A percentile compares a stretch with the other conserved stretches of the same genome.
Conservation (phyloP, 1,284 basidiomycete species). For the Cryptococcus jaspeensis region DNA sequence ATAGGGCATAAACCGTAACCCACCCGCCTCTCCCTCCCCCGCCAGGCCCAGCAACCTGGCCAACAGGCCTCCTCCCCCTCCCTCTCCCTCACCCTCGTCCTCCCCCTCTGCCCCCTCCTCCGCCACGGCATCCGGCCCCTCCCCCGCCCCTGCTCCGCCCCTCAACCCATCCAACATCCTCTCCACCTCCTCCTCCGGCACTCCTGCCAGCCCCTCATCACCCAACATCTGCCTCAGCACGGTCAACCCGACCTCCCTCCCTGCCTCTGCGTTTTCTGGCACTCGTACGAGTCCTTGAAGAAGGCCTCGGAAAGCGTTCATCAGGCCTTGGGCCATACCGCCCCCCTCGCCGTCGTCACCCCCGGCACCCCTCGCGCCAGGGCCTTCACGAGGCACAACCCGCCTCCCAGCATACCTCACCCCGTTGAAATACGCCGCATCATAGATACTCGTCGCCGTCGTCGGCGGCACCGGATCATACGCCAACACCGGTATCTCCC, state of each 20-base stretch:
- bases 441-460: slow-evolving; percentile 60
- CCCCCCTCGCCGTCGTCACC: slow-evolving; percentile 19
- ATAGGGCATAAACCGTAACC: too few relatives aligned
- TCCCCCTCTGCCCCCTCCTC: slow-evolving; percentile 9
- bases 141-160: too few relatives aligned
- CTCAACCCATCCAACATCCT: slow-evolving; percentile 31
- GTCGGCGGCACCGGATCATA: slow-evolving; percentile 80
- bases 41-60: too few relatives aligned
- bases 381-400: slow-evolving; percentile 6
- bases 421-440: slow-evolving; percentile 68
- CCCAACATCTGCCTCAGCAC: slow-evolving; percentile 19
- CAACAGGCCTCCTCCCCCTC: too few relatives aligned
- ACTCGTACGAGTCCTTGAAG: too few relatives aligned
- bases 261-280: slow-evolving; percentile 25
- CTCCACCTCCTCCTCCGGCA: slow-evolving; percentile 29
- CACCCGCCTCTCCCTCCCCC: too few relatives aligned
- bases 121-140: too few relatives aligned
- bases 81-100: neutral
- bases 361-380: slow-evolving; percentile 17
- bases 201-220: slow-evolving; percentile 20
- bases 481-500: slow-evolving; percentile 55
- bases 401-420: slow-evolving; percentile 27
- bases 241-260: slow-evolving; percentile 22
- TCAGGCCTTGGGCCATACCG: too few relatives aligned
- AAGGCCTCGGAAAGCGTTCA: too few relatives aligned